Conservation (phyloP, 208 protist species). For the Trypanosoma melophagium region DNA sequence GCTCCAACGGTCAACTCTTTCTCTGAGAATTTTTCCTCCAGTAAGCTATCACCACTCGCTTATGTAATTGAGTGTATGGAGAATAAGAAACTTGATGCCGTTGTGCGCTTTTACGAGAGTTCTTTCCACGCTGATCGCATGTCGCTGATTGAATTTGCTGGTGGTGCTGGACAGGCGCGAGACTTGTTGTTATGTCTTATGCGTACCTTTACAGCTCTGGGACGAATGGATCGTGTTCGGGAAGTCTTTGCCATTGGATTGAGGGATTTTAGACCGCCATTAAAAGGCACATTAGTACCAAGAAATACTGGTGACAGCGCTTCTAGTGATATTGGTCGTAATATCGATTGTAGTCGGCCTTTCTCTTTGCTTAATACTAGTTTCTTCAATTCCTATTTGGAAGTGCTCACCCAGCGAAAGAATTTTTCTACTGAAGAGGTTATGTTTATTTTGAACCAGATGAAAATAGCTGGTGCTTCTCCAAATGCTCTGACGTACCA, state of each 20-base stretch:
- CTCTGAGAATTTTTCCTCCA: not conserved
- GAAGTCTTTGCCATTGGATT: conserved; percentile 53
- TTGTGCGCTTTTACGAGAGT: conserved; percentile 35
- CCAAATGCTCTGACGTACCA: conserved; percentile 74
- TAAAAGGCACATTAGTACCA: too few relatives aligned
- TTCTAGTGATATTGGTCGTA: not conserved
- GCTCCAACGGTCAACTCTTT: not conserved
- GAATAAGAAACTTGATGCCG: conserved; percentile 32
- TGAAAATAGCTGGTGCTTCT: conserved; percentile 39
- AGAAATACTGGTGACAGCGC: not conserved
- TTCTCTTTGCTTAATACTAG: conserved; percentile 28
- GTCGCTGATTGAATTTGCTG: conserved; percentile 46
- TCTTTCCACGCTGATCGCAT: conserved; percentile 30
- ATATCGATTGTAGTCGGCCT: not conserved
- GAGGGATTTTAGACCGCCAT: conserved; percentile 35
- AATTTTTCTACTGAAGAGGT: conserved; percentile 67
- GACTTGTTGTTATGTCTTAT: conserved; percentile 55
- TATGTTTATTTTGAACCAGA: conserved; percentile 53
- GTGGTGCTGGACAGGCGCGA: conserved; percentile 38
- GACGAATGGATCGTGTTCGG: conserved; percentile 67
- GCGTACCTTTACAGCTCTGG: conserved; percentile 63
- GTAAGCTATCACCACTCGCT: not conserved
- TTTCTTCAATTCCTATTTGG: conserved; percentile 82
- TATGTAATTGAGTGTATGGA: conserved; percentile 26
- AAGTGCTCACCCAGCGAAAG: conserved; percentile 59